These are phyloP conservation scores for Erigeron philadelphicus DNA, from an alignment of 140 eudicot genomes.

Conservation along the genomic window DNA sequence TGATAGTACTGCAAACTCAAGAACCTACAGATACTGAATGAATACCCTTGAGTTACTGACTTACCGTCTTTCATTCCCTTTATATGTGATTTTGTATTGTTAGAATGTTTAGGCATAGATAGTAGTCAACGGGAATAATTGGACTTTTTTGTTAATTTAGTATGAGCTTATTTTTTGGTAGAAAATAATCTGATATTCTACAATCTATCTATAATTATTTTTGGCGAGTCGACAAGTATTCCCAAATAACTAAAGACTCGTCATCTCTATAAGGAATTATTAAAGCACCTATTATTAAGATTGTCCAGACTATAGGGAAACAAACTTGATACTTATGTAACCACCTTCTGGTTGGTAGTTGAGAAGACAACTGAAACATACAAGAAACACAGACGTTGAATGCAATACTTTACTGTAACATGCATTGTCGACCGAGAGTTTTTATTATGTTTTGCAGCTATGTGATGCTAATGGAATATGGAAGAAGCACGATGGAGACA, in stretches of 20 bases:
- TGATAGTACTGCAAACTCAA: no score
- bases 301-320: neutral
- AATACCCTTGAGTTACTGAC: no score
- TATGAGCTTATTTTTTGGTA: neutral
- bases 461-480: conserved; percentile 16
- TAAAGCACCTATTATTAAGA: neutral
- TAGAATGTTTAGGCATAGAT: neutral
- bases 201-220: neutral
- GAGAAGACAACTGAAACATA: neutral
- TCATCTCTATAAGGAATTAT: no score
- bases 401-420: neutral
- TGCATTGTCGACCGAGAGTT: conserved; percentile 3
- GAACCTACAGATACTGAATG: no score
- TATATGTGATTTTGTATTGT: neutral
- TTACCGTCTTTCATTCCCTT: neutral
- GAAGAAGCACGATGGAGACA: conserved; percentile 14
- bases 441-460: conserved; percentile 28
- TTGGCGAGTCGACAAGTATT: no score
- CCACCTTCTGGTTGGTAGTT: neutral
- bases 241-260: no score
- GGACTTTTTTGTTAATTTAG: neutral
- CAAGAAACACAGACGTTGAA: neutral
- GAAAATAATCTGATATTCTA: neutral
- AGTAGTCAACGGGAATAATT: neutral
- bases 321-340: neutral